Evolutionary conservation across 2,329 filamentous ascomycete genomes (phyloP).

Genomic region (Pseudocercospora crystallina): DNA sequence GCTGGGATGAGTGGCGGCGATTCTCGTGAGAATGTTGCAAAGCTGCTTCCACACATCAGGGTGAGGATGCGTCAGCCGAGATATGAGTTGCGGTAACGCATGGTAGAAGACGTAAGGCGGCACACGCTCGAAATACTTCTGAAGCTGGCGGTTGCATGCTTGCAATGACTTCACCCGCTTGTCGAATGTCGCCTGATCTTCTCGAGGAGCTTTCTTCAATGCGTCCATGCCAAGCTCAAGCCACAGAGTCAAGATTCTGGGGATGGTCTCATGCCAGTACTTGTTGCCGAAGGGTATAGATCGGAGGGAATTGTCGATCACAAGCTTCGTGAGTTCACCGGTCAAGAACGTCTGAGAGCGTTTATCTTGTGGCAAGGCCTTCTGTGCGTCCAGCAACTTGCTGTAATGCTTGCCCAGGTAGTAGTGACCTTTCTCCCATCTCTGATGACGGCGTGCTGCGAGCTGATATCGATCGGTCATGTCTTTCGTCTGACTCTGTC

Average conservation of each 20-base stretch:
- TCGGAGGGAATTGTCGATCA: conserved; percentile 90
- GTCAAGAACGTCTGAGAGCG: conserved; percentile 61
- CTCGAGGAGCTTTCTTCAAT: conserved; percentile 42
- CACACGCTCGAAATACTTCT: conserved; percentile 72
- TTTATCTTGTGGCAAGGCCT: conserved; percentile 70
- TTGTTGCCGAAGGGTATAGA: conserved; percentile 88
- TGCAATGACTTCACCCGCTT: conserved; percentile 66
- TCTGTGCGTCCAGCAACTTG: conserved; percentile 89
- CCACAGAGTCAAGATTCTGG: conserved; percentile 90
- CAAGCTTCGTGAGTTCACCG: conserved; percentile 81
- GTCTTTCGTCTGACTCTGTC: conserved; percentile 81
- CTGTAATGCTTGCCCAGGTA: conserved; percentile 97
- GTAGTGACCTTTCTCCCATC: conserved; percentile 97
- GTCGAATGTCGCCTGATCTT: conserved; percentile 47
- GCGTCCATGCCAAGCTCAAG: conserved; percentile 78
- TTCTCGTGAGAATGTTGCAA: conserved; percentile 76
- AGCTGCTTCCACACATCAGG: conserved; percentile 73
- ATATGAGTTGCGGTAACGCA: conserved; percentile 87
- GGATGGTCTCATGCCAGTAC: conserved; percentile 92
- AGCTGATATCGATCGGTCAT: conserved; percentile 80
- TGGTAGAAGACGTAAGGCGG: conserved; percentile 79
- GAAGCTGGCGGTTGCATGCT: conserved; percentile 70
- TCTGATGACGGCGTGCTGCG: conserved; percentile 66
- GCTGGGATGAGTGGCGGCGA: conserved; percentile 82
- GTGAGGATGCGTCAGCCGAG: conserved; percentile 89